Conservation (phyloP, 257 asterid genomes). For the Hygrophila difformis region DNA sequence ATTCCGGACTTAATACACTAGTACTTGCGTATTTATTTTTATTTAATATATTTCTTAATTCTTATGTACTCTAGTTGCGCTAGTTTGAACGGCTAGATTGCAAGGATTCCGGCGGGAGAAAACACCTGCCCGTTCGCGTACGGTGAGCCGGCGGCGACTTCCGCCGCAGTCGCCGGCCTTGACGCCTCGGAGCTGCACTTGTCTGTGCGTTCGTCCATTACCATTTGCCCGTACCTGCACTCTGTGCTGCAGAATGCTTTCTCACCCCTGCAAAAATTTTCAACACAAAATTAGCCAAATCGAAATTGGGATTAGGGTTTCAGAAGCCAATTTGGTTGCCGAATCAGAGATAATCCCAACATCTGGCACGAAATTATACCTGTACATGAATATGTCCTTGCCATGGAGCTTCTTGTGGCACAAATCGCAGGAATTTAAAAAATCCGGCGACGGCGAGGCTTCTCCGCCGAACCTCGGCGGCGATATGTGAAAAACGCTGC, state of each 20-base stretch:
- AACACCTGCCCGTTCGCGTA: constrained; percentile 31
- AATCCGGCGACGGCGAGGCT: constrained; percentile 36
- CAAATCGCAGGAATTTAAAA: constrained; percentile 49
- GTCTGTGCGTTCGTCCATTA: constrained; percentile 43
- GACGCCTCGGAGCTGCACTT: constrained; percentile 40
- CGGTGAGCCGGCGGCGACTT: constrained; percentile 23
- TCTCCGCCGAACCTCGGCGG: constrained; percentile 32
- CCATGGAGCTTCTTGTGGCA: constrained; percentile 62
- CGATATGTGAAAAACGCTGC: constrained; percentile 45
- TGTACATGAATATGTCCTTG: constrained; percentile 71
- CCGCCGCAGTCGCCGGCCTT: no score
- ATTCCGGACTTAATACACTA: no score
- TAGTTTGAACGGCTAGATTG: constrained; percentile 22
- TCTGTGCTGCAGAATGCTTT: constrained; percentile 65
- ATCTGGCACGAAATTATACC: constrained; percentile 35
- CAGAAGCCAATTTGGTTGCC: no score
- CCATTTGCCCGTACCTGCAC: constrained; percentile 51
- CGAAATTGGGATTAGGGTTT: background rate
- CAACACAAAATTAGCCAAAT: background rate
- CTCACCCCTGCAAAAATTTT: constrained; percentile 49
- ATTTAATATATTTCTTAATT: no score
- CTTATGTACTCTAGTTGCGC: no score
- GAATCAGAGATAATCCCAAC: background rate
- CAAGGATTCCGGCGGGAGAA: constrained; percentile 53
- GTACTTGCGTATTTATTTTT: no score